Base-by-base conservation (phyloP, 352 stramenopile genomes). In the Phytopythium delawarense region DNA sequence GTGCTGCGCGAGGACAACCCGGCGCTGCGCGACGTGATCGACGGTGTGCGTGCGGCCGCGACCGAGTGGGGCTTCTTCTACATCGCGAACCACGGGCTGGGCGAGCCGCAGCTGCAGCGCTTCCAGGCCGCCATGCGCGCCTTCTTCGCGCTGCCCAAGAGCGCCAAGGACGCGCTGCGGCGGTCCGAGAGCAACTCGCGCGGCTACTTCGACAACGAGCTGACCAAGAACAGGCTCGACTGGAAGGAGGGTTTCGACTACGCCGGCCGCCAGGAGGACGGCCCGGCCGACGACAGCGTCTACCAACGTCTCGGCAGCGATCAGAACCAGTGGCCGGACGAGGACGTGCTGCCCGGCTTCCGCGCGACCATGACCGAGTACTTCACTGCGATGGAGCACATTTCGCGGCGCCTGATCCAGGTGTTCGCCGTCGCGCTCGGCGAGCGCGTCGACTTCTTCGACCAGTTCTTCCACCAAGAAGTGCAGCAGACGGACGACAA, bases 191-290 rank as follows among this genome's bases (percentile, higher is more conserved):
- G 66, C 25, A 98, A 98, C 79, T 76, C 90, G 40, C 78, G 90
- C 58, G 94, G 95, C 18, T 98, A 90, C 69, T 98, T 97, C 73
- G 89, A 98, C 64, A 84, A 96, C 65, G 95, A 98, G 66, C 74
- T 98, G 35, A 98, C 94, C 44, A 98, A 98, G 76, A 89, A 96
- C 69, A 92, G 86, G 58, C 76, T 71, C 28, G 94, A 98, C 73
- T 97, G 88, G 89, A 98, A 98, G 54, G 84, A 98, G 65, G 75
- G 67, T 13, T 75, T 97, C 16, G 92, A 98, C 78, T 79, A 81
- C 51, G 67, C 69, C 18, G 76, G 76, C 1, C 69, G 23, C 1
- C 65, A 79, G 15, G 75, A 87, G 20, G 75, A 87, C 34, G 69
- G 63, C 2, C 50, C 70, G 1, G 69, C 83, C 11, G 64, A 88